These are phyloP conservation scores for Laburnicola sp. DNA, from an alignment of 2,329 filamentous ascomycete species.

Conservation along the genomic window DNA sequence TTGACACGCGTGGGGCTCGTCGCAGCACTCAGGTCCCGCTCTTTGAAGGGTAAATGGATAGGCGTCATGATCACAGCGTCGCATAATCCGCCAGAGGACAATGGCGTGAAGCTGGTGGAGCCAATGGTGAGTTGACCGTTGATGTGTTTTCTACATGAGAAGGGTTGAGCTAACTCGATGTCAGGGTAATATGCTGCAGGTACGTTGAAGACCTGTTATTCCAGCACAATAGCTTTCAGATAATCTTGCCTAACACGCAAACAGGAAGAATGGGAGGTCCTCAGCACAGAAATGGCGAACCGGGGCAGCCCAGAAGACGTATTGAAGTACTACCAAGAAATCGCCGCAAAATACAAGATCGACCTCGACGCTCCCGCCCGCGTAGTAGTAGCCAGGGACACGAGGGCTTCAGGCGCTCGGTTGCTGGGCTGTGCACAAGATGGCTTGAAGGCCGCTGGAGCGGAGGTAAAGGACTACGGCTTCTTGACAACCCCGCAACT, in stretches of 20 bases:
- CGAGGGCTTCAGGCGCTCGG: constrained; percentile 84
- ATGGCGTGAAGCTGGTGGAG: constrained; percentile 81
- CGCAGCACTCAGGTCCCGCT: constrained; percentile 84
- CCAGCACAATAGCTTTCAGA: not conserved
- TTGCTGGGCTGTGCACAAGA: constrained; percentile 79
- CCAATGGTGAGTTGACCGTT: constrained; percentile 65
- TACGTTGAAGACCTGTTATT: constrained; percentile 11
- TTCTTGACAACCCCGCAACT: constrained; percentile 96
- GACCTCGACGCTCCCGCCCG: constrained; percentile 69
- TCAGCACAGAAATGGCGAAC: constrained; percentile 89
- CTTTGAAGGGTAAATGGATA: constrained; percentile 86
- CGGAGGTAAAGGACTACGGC: constrained; percentile 81
- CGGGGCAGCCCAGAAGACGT: constrained; percentile 74
- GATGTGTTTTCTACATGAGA: not conserved
- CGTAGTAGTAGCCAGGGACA: constrained; percentile 90
- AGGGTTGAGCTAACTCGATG: constrained; percentile 19
- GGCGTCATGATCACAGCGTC: constrained; percentile 77
- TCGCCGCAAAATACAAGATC: constrained; percentile 63
- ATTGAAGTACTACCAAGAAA: constrained; percentile 71
- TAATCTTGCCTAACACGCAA: constrained; percentile 12
- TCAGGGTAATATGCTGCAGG: constrained; percentile 85
- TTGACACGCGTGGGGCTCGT: constrained; percentile 91
- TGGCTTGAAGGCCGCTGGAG: constrained; percentile 74
- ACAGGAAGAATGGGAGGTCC: constrained; percentile 80
- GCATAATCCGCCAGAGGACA: constrained; percentile 66